Evolutionary conservation across 1,284 basidiomycete genomes (phyloP), one percentile per base, ranked within the genome.

Genomic region (Irpex sp.): DNA sequence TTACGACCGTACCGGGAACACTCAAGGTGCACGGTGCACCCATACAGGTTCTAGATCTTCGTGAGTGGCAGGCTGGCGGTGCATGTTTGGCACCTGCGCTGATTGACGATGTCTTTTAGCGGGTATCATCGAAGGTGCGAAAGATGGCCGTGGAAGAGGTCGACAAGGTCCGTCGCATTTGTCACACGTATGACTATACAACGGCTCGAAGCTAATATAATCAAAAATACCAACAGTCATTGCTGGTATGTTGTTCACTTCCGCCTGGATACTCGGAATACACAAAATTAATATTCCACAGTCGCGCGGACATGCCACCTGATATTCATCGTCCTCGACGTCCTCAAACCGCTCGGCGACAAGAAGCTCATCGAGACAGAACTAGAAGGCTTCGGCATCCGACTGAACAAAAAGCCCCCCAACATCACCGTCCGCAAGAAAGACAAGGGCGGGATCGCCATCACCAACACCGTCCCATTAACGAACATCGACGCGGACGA

Each of bases 101-200:
- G 57, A 57, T 63, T 68, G 43, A 67, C 62, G 49, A 51, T 59
- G 51, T 60, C 15, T 57, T 60, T 35, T 64, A 94, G 92, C 94
- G 66, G 97, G 97, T 84, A 99, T 99, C 68, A 99, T 99, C 68
- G 97, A 99, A 77, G 97, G 97, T 69, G 97, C 97, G 37, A 97
- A 97, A 74, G 97, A 99, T 72, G 97, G 97, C 67, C 91, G 95
- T 77, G 97, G 97, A 79, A 84, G 97, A 83, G 97, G 97, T 84
- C 88, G 94, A 70, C 97, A 99, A 85, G 97, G 90, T 83, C 70
- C 64, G 81, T 76, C 36, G 36, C 6, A 19, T 63, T 33, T 33
- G 31, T 33, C 31, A 33, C 31, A 6, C 31, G 1, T 33, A 33
- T 33, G 31, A 33, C 5, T 33, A 33, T 3, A 33, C 31, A 33